Percentiles rank a stretch among this genome's conserved stretches.
Conservation (phyloP, 352 stramenopile genomes). For the Pelagophyceae sp. region DNA sequence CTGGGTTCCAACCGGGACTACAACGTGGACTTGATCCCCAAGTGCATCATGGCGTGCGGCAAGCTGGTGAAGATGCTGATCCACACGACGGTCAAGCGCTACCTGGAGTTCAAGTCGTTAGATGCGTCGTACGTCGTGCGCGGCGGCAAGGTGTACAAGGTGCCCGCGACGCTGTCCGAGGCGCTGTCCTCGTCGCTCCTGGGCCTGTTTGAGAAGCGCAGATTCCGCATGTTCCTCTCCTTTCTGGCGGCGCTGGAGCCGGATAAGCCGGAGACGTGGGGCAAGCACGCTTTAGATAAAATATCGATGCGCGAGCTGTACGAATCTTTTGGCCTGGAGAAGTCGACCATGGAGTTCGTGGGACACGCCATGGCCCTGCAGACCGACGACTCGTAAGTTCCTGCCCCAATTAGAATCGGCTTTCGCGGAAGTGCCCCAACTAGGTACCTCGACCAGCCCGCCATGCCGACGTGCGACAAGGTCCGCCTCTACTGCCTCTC, state of each 20-base stretch:
- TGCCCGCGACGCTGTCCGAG: conserved; percentile 92
- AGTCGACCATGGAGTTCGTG: conserved; percentile 97
- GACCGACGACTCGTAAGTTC: conserved; percentile 72
- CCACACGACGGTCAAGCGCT: conserved; percentile 94
- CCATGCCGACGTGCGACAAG: conserved; percentile 81
- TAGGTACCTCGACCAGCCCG: conserved; percentile 74
- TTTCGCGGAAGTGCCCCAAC: too few species aligned
- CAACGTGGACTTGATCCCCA: conserved; percentile 99
- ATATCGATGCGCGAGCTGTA: conserved; percentile 97
- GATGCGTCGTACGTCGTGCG: conserved; percentile 97
- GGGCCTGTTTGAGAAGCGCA: conserved; percentile 98
- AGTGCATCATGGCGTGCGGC: conserved; percentile 99
- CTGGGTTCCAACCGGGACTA: conserved; percentile 95
- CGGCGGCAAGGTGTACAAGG: conserved; percentile 81
- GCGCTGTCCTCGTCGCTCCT: conserved; percentile 90
- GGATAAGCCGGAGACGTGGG: conserved; percentile 63
- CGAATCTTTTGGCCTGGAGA: conserved; percentile 91
- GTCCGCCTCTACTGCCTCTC: conserved; percentile 98
- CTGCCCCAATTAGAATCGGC: too few species aligned
- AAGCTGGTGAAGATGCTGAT: conserved; percentile 98
- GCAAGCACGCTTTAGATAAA: conserved; percentile 79
- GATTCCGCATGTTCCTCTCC: conserved; percentile 95
- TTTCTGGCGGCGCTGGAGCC: conserved; percentile 92
- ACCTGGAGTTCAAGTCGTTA: conserved; percentile 98
- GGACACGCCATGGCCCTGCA: conserved; percentile 98